phyloP scores from a whole-genome alignment of 441 rosid species.

The Capsella rubella region DNA sequence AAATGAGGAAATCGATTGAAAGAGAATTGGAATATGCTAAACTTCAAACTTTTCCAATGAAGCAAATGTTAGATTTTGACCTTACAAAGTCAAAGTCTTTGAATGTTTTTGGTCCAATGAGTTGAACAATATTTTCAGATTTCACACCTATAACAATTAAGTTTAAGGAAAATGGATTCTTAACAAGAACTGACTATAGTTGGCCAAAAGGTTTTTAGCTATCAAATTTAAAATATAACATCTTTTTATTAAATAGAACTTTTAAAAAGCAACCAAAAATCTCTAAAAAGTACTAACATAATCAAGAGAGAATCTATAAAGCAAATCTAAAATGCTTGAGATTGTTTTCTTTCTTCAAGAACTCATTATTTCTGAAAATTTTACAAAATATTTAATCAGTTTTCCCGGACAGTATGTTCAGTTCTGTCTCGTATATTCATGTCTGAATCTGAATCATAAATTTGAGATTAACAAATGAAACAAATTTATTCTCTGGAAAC shows the following conservation, averaged over 20 bases:
- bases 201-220: conserved; percentile 34
- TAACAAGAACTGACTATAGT: conserved; percentile 37
- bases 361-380: conserved; percentile 3
- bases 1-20: conserved; percentile 19
- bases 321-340: conserved; percentile 17
- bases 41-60: conserved; percentile 19
- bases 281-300: neutral
- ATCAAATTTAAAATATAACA: neutral
- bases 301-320: conserved; percentile 26
- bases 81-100: conserved; percentile 36
- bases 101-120: conserved; percentile 32
- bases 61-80: conserved; percentile 35
- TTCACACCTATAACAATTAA: neutral
- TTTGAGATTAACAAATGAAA: conserved; percentile 13
- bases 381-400: conserved; percentile 4
- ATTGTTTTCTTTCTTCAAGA: neutral
- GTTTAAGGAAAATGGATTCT: conserved; percentile 16
- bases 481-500: conserved; percentile 37
- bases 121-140: conserved; percentile 34
- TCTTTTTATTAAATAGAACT: too few relatives aligned
- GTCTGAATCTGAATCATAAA: conserved; percentile 36
- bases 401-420: neutral
- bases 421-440: conserved; percentile 15
- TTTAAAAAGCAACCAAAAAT: neutral
- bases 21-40: neutral